Evolutionary conservation across 164 flowering plant species (phyloP).

Genomic region (Dillenia suffruticosa): DNA sequence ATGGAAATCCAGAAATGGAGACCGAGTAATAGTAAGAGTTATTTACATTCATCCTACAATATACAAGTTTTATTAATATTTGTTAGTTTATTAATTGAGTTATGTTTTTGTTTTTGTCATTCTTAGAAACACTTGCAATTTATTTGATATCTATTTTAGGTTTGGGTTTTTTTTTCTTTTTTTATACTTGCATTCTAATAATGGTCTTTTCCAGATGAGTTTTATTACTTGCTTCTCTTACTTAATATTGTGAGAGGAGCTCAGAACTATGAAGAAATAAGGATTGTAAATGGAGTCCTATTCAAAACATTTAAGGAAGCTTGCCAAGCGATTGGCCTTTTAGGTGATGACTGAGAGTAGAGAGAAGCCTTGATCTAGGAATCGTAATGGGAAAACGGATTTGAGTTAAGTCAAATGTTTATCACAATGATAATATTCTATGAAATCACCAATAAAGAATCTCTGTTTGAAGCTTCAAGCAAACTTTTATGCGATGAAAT

Average conservation of each 20-base stretch:
- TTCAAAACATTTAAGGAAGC: constrained; percentile 5
- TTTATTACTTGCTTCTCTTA: constrained; percentile 5
- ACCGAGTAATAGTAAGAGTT: neutral
- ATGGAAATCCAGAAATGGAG: neutral
- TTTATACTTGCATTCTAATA: no score
- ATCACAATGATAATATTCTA: neutral
- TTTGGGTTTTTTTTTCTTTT: no score
- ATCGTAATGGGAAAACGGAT: neutral
- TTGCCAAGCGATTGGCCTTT: constrained; percentile 6
- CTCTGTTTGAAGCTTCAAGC: neutral
- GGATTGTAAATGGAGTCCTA: neutral
- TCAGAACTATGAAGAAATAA: neutral
- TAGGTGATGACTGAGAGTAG: constrained; percentile 11
- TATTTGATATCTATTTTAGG: no score
- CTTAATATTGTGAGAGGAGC: neutral
- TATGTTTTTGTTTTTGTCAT: no score
- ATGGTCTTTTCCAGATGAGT: neutral
- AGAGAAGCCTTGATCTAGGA: neutral
- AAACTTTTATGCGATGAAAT: neutral
- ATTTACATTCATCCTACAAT: neutral
- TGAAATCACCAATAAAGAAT: neutral
- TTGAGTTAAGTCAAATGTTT: neutral
- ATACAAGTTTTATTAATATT: no score
- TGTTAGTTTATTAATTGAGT: no score
- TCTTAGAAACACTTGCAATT: no score